Conservation (phyloP, 192 early-diverging fungal genomes). For the Podila minutissima region DNA sequence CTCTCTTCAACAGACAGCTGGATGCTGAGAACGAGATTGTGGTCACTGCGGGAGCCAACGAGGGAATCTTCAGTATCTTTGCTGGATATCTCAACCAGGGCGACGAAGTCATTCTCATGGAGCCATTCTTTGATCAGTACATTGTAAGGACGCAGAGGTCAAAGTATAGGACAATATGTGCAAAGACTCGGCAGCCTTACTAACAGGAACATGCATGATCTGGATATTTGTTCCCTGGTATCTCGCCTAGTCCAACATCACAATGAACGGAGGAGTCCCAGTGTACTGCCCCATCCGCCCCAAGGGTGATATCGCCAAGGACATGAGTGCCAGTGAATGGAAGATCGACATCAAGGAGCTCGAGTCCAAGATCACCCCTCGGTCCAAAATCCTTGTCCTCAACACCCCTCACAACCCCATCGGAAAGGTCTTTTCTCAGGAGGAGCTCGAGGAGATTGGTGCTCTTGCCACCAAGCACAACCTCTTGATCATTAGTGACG, state of each 20-base stretch:
- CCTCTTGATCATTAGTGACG: slow-evolving; percentile 90
- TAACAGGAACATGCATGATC: neutral
- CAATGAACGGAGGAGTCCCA: slow-evolving; percentile 88
- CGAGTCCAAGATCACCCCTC: slow-evolving; percentile 73
- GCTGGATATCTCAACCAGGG: slow-evolving; percentile 83
- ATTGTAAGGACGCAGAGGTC: slow-evolving; percentile 57
- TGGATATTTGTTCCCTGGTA: neutral
- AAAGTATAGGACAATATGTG: too few relatives aligned
- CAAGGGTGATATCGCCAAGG: slow-evolving; percentile 50
- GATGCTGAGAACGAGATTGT: slow-evolving; percentile 86
- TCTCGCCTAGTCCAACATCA: slow-evolving; percentile 69
- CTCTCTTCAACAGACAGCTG: slow-evolving; percentile 71
- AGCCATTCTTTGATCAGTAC: slow-evolving; percentile 97
- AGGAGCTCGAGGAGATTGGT: slow-evolving; percentile 81
- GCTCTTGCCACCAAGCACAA: slow-evolving; percentile 81
- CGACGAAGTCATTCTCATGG: slow-evolving; percentile 92
- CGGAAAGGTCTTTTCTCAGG: slow-evolving; percentile 83
- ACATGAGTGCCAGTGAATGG: slow-evolving; percentile 85
- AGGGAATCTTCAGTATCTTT: slow-evolving; percentile 86
- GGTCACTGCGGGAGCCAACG: slow-evolving; percentile 91
- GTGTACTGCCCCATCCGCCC: slow-evolving; percentile 85
- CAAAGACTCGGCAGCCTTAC: neutral
- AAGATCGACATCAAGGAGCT: slow-evolving; percentile 86
- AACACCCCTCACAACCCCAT: slow-evolving; percentile 98
- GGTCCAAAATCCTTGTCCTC: slow-evolving; percentile 88